These are phyloP conservation scores for Purshia tridentata DNA, from an alignment of 306 rosid genomes.

Conservation along the genomic window DNA sequence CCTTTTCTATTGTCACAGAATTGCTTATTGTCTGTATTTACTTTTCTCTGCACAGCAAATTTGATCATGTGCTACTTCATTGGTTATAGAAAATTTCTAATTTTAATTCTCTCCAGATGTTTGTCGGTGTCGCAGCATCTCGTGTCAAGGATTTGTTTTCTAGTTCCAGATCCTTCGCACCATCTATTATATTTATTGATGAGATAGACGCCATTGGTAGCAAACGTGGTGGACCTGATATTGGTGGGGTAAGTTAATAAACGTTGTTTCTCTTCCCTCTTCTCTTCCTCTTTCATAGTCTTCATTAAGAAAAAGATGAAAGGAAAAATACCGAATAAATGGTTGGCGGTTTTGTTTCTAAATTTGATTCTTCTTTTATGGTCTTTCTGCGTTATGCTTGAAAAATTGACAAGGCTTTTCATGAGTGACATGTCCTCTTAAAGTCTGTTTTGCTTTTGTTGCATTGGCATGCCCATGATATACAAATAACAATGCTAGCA, in stretches of 20 bases:
- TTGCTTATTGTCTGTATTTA: not conserved
- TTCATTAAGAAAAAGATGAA: not conserved
- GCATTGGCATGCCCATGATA: not conserved
- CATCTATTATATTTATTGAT: conserved; percentile 91
- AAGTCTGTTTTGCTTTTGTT: not conserved
- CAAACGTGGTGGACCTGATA: conserved; percentile 99
- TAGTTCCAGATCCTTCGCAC: conserved; percentile 86
- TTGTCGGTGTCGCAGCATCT: conserved; percentile 98
- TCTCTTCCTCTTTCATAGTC: not conserved
- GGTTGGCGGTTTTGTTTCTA: not conserved
- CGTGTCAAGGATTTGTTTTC: conserved; percentile 95
- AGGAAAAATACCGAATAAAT: not conserved
- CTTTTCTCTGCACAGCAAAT: not conserved
- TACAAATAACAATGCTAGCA: not conserved
- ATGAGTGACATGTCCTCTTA: not conserved
- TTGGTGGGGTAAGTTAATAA: conserved; percentile 83
- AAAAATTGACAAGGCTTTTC: not conserved
- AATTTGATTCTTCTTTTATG: not conserved
- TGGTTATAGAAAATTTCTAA: not conserved
- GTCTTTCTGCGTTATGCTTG: not conserved
- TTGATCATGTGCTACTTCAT: not conserved
- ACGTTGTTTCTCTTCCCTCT: conserved; percentile 17
- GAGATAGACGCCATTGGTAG: conserved; percentile 99
- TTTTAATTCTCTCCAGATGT: conserved; percentile 59
- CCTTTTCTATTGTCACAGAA: not conserved